Evolutionary conservation across 1,139 yeast species (phyloP), one percentile per base, ranked within the genome.

Genomic region (Wickerhamomyces sp.): DNA sequence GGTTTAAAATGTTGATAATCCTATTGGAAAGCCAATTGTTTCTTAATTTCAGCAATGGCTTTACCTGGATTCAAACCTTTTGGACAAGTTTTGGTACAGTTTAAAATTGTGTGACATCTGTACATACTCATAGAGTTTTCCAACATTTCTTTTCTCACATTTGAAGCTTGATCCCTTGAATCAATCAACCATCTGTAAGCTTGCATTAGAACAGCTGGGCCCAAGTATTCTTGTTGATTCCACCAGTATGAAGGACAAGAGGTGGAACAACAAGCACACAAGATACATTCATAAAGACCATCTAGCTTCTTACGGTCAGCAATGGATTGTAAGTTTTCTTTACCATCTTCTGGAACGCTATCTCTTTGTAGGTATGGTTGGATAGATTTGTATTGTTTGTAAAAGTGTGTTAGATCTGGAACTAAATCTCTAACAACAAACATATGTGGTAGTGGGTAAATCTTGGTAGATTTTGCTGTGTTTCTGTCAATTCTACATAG

Each of bases 161-260:
- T 72, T 33, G 88, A 74, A 40, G 96, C 96, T 67, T 88, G 82
- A 67, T 92, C 99, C 72, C 99, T 85, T 36, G 96, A 84, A 67
- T 92, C 99, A 51, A 89, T 80, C 75, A 92, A 81, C 98, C 98
- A 92, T 74, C 98, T 82, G 77, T 82, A 92, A 43, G 97, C 97
- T 74, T 92, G 98, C 97, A 92, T 87, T 66, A 92, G 78, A 44
- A 92, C 97, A 22, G 97, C 97, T 27, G 98, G 97, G 43, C 98
- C 98, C 58, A 94, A 74, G 70, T 94, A 94, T 73, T 94, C 95
- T 68, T 90, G 96, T 70, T 89, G 96, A 72, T 94, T 94, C 99
- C 99, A 94, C 98, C 99, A 94, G 77, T 94, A 94, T 7, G 97
- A 89, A 40, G 99, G 98, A 74, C 99, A 92, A 26, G 98, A 81